Base-by-base conservation (phyloP, 257 asterid genomes). In the Plectranthus barbatus region DNA sequence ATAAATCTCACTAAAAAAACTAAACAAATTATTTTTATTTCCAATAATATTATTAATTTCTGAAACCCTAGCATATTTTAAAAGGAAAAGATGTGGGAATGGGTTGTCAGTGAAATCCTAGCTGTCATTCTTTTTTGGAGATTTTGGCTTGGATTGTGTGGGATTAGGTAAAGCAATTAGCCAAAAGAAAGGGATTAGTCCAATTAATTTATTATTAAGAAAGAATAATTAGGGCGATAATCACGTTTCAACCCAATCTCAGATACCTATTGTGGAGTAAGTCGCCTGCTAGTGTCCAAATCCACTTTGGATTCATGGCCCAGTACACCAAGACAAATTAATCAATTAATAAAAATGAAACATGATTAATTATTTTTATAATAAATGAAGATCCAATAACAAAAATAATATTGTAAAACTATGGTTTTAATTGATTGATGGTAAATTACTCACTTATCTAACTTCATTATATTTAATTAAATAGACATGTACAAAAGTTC, bases 191-290 rank as follows among this genome's bases (percentile, higher is more conserved):
- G 0, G 12, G 3, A 8, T 5, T 7, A 37, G 3, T 60, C 9
- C 44, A 10, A 56, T 15, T 17, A 9, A 49, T 56, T 66, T 39
- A 60, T 40, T 72, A 4, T 17, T 33, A 1, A 56, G 23, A 40
- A 50, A 46, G 17, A 58, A 66, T 15, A 58, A 74, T 65, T 71
- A 60, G 54, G 71, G 76, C 74, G 78, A 64, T 64, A 74, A 68
- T 74, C 83, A 74, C 80, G 80, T 78, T 51, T 64, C 7, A 52
- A 67, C 62, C 74, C 69, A 78, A 74, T 41, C 68, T 72, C 71
- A 67, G 73, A 68, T 74, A 3, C 74, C 18, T 44, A 44, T 64
- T 64, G 52, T 67, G 80, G 83, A 78, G 77, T 44, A 78, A 74
- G 83, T 68, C 75, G 66, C 65, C 70, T 57, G 70, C 75, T 45